These are phyloP conservation scores for Eutrema heterophyllum DNA, from an alignment of 345 rosid genomes.

Conservation along the genomic window DNA sequence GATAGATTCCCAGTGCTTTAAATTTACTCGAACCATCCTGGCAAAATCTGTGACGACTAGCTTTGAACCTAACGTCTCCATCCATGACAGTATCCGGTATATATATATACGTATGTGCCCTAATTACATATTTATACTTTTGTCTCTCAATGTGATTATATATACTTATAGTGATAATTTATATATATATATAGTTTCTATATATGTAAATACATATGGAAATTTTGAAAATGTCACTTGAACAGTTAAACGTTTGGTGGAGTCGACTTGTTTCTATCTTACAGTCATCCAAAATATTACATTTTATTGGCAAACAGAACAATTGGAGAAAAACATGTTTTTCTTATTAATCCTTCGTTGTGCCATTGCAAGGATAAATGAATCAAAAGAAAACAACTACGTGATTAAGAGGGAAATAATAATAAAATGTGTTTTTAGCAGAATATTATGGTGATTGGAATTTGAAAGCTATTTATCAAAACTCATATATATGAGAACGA, in stretches of 20 bases:
- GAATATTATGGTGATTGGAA: too few relatives aligned
- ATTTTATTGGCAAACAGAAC: too few relatives aligned
- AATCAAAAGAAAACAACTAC: too few relatives aligned
- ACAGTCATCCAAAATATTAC: too few relatives aligned
- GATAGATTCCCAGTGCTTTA: conserved; percentile 22
- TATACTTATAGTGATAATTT: neutral
- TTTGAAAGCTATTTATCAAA: too few relatives aligned
- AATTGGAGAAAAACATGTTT: too few relatives aligned
- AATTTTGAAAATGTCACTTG: neutral
- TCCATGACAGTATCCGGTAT: conserved; percentile 12
- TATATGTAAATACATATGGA: neutral
- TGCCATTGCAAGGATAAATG: too few relatives aligned
- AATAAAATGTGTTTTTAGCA: too few relatives aligned
- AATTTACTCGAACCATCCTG: conserved; percentile 20
- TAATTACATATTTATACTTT: neutral
- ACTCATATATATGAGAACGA: too few relatives aligned
- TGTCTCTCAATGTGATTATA: neutral
- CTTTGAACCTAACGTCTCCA: conserved; percentile 21
- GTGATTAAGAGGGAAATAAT: too few relatives aligned
- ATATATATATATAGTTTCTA: too few relatives aligned
- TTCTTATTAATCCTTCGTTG: too few relatives aligned
- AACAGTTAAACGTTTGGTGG: neutral
- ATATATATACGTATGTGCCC: neutral
- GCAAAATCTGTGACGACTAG: conserved; percentile 24
- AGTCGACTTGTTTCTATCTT: neutral